Percentiles rank a stretch among this genome's conserved stretches.
These are phyloP conservation scores for Alternaria longipes DNA, from an alignment of 2,329 filamentous ascomycete species.

Conservation along the genomic window DNA sequence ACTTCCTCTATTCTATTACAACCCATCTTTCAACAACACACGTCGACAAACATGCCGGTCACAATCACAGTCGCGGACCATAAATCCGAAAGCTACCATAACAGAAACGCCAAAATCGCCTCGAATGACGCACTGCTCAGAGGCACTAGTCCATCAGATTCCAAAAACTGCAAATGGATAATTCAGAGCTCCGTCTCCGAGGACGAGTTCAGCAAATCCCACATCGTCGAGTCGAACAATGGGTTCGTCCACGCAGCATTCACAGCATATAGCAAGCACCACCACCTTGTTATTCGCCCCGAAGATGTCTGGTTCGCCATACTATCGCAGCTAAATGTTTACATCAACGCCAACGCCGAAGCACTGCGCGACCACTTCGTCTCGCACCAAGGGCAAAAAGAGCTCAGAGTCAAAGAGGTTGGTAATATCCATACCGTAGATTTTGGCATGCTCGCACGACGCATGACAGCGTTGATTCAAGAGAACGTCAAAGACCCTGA, in stretches of 20 bases:
- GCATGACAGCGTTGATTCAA: slow-evolving; percentile 18
- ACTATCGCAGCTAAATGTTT: slow-evolving; percentile 36
- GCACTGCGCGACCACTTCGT: slow-evolving; percentile 41
- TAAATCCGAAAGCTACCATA: slow-evolving; percentile 1
- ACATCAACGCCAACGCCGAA: slow-evolving; percentile 37
- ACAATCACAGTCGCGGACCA: slow-evolving; percentile 20
- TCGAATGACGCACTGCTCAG: not conserved
- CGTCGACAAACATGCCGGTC: slow-evolving; percentile 15
- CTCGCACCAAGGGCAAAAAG: slow-evolving; percentile 38
- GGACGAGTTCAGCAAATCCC: not conserved
- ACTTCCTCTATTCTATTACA: not conserved
- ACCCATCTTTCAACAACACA: not conserved
- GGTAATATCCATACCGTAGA: slow-evolving; percentile 14
- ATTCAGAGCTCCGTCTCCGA: slow-evolving; percentile 20
- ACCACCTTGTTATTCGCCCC: slow-evolving; percentile 34
- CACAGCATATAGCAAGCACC: slow-evolving; percentile 29
- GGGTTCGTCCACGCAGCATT: slow-evolving; percentile 28
- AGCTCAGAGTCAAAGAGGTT: slow-evolving; percentile 19
- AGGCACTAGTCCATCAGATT: not conserved
- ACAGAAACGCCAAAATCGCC: not conserved
- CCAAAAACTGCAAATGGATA: slow-evolving; percentile 1
- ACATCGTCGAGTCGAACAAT: slow-evolving; percentile 20
- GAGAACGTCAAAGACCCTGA: slow-evolving; percentile 19
- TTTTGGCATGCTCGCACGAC: slow-evolving; percentile 9
- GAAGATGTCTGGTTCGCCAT: slow-evolving; percentile 42